Evolutionary conservation across 116 monocot species (phyloP).

Genomic region (Iris pallida): DNA sequence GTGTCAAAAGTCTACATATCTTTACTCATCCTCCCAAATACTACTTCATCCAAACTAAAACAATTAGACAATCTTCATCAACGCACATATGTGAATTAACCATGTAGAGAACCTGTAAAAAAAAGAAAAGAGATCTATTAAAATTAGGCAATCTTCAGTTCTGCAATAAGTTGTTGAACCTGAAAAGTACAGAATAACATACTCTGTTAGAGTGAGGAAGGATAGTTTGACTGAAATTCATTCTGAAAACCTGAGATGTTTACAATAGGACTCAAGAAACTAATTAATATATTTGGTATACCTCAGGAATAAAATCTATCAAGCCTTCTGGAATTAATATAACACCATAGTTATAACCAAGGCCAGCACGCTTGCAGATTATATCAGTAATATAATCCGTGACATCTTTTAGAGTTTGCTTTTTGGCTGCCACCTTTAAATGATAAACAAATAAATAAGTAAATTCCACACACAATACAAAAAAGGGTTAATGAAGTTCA

Average conservation of each 20-base stretch:
- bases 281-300: neutral
- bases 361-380: constrained; percentile 82
- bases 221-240: neutral
- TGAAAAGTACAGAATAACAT: constrained; percentile 12
- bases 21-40: no score
- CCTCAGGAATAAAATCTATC: constrained; percentile 98
- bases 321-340: constrained; percentile 98
- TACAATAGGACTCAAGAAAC: neutral
- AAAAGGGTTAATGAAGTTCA: no score
- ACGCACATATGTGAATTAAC: no score
- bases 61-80: no score
- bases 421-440: constrained; percentile 73
- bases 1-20: no score
- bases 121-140: no score
- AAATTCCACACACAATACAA: no score
- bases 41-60: no score
- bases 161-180: constrained; percentile 87
- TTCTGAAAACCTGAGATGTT: neutral
- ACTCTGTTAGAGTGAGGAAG: neutral
- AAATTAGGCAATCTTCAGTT: no score
- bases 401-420: constrained; percentile 84
- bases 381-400: constrained; percentile 89
- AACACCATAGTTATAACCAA: constrained; percentile 90
- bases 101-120: no score
- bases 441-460: no score